A percentile compares a stretch with the other conserved stretches of the same genome.
phyloP scores from a whole-genome alignment of 148 eudicot species.

The Drosera capensis region DNA sequence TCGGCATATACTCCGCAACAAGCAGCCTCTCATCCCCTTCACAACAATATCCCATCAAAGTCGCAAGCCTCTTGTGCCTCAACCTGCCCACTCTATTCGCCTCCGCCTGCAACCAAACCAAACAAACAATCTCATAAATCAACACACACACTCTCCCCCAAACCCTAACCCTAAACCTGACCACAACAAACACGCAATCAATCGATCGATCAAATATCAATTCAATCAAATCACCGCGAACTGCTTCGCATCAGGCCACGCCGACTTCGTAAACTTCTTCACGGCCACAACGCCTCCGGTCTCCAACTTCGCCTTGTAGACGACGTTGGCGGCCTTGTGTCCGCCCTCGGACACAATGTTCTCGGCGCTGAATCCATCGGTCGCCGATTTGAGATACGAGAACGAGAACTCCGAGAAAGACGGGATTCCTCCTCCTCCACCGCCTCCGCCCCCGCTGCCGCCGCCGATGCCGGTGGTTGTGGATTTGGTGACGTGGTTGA shows the following conservation, averaged over 20 bases:
- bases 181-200: not conserved
- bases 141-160: constrained; percentile 4
- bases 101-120: constrained; percentile 48
- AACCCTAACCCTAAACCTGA: not conserved
- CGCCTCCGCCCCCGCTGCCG: constrained; percentile 1
- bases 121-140: constrained; percentile 7
- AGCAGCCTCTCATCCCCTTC: constrained; percentile 95
- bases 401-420: constrained; percentile 44
- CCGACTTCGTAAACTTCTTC: constrained; percentile 74
- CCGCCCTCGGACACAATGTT: constrained; percentile 70
- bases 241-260: constrained; percentile 96
- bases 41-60: constrained; percentile 91
- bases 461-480: constrained; percentile 14
- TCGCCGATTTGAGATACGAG: constrained; percentile 53
- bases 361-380: constrained; percentile 57
- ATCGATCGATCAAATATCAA: not conserved
- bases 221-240: constrained; percentile 43
- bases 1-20: constrained; percentile 95
- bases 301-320: no score
- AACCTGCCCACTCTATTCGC: constrained; percentile 89
- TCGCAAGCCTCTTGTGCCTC: constrained; percentile 72
- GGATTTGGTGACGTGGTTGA: no score
- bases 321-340: constrained; percentile 74
- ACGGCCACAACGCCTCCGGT: constrained; percentile 56
- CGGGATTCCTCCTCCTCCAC: constrained; percentile 7